These are phyloP conservation scores for Fagopyrum homotropicum DNA, from an alignment of 148 eudicot species.

Conservation along the genomic window DNA sequence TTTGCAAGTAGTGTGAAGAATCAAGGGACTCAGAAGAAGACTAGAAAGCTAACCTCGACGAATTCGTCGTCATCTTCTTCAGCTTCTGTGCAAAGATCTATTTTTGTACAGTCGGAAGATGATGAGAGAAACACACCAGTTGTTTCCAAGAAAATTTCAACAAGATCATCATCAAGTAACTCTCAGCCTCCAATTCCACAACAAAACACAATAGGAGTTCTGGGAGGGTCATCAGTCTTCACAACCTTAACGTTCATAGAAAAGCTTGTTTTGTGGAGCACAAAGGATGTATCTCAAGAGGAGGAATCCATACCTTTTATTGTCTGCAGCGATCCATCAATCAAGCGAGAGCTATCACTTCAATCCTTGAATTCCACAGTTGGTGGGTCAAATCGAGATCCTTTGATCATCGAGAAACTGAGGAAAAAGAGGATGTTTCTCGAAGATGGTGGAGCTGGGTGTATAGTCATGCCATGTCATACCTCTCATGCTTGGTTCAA, in stretches of 20 bases:
- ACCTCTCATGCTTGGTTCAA: constrained; percentile 34
- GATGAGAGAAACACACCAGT: neutral
- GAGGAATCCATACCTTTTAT: constrained; percentile 36
- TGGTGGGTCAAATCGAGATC: neutral
- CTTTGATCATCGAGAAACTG: constrained; percentile 30
- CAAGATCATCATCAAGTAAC: neutral
- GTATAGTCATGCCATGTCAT: constrained; percentile 64
- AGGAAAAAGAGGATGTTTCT: constrained; percentile 36
- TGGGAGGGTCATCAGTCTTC: constrained; percentile 47
- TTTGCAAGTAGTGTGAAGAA: constrained; percentile 17
- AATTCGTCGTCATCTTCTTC: constrained; percentile 17
- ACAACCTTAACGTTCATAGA: constrained; percentile 50
- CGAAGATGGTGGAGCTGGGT: constrained; percentile 45
- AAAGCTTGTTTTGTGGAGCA: constrained; percentile 47
- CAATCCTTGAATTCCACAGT: neutral
- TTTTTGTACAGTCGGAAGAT: neutral
- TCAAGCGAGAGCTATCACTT: constrained; percentile 13
- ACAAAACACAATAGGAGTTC: constrained; percentile 40
- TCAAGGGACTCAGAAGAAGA: constrained; percentile 14
- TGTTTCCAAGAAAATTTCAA: constrained; percentile 6
- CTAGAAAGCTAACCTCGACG: constrained; percentile 5
- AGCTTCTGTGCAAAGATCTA: constrained; percentile 10
- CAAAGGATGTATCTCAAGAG: constrained; percentile 17
- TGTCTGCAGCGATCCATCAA: constrained; percentile 40
- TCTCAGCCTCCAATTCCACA: neutral